These are phyloP conservation scores for Cyclotella baltica DNA, from an alignment of 108 stramenopile species.

Conservation along the genomic window DNA sequence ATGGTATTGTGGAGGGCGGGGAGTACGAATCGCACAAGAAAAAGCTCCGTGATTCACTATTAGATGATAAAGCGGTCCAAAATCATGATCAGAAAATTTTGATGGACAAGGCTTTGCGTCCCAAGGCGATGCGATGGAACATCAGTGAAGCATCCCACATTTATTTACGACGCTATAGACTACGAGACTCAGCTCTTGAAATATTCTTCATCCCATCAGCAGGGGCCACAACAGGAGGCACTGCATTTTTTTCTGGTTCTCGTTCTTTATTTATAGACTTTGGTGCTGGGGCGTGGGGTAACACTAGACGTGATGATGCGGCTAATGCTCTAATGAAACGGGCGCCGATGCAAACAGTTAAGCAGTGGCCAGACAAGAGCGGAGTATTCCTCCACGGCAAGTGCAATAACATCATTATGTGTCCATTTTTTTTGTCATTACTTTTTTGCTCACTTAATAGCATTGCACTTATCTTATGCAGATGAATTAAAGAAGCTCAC, in stretches of 20 bases:
- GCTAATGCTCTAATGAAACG: conserved; percentile 88
- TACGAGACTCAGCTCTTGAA: conserved; percentile 94
- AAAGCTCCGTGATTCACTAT: conserved; percentile 64
- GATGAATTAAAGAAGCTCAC: conserved; percentile 82
- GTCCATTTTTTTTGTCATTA: too few species aligned
- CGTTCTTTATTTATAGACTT: conserved; percentile 94
- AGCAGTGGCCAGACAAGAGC: conserved; percentile 90
- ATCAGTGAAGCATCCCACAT: conserved; percentile 90
- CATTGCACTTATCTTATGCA: not conserved
- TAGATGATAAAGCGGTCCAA: conserved; percentile 36
- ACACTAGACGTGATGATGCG: conserved; percentile 81
- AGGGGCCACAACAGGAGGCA: conserved; percentile 79
- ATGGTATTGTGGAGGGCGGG: conserved; percentile 81
- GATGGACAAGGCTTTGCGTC: conserved; percentile 69
- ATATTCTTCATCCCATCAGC: conserved; percentile 95
- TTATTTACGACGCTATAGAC: conserved; percentile 90
- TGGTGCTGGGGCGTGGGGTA: conserved; percentile 86
- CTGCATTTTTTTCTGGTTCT: conserved; percentile 73
- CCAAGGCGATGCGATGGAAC: conserved; percentile 92
- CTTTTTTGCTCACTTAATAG: not conserved
- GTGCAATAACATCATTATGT: not conserved
- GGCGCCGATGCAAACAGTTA: conserved; percentile 85
- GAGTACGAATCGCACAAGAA: conserved; percentile 67
- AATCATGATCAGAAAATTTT: conserved; percentile 59
- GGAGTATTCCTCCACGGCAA: conserved; percentile 79